A percentile compares a stretch with the other conserved stretches of the same genome.
Conservation (phyloP, 208 protist genomes). For the Acanthamoeba royreba region DNA sequence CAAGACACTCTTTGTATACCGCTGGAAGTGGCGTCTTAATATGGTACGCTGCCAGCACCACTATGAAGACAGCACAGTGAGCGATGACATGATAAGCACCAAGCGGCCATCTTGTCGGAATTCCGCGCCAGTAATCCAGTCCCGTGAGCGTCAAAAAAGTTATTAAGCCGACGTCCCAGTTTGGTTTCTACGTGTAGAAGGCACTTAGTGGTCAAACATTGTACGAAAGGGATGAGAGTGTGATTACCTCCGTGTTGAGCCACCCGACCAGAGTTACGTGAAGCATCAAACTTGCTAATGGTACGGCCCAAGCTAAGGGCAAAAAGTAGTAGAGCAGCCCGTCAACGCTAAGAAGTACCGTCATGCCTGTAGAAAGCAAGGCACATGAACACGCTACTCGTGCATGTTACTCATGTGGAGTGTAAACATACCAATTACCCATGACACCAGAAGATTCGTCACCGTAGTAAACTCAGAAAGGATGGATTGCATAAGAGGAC, state of each 20-base stretch:
- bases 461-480: neutral
- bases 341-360: neutral
- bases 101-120: neutral
- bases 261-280: neutral
- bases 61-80: neutral
- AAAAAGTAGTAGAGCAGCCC: neutral
- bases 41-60: neutral
- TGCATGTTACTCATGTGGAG: too few species aligned
- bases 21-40: neutral
- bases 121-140: neutral
- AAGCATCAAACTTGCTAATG: neutral
- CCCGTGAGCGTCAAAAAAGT: neutral
- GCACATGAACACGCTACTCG: too few species aligned
- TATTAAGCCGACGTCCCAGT: neutral
- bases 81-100: slow-evolving; percentile 22
- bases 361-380: neutral
- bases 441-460: neutral
- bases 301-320: neutral
- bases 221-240: neutral
- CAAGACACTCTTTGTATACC: neutral
- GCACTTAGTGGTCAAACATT: too few species aligned
- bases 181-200: too few species aligned
- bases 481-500: neutral
- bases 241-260: neutral
- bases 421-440: neutral